Percentiles rank a stretch among this genome's conserved stretches.
Evolutionary conservation across 805 yeast species (phyloP).

Genomic region (Blastobotrys peoriensis): DNA sequence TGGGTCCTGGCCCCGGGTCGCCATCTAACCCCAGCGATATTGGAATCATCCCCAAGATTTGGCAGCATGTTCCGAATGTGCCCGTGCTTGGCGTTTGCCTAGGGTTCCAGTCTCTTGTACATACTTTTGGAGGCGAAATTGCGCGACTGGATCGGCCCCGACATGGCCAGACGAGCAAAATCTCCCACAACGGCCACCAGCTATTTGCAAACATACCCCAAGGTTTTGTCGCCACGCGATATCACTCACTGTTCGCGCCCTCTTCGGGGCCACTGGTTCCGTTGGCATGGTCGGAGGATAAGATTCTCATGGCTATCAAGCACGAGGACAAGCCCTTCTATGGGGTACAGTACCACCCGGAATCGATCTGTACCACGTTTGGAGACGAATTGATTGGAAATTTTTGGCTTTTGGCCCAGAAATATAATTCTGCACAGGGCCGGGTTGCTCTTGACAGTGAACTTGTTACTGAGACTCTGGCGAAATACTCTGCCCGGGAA

Average conservation of each 20-base stretch:
- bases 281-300: slow-evolving; percentile 52
- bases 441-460: slow-evolving; percentile 1
- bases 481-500: not conserved
- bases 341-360: slow-evolving; percentile 98
- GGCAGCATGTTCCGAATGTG: slow-evolving; percentile 34
- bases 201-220: slow-evolving; percentile 39
- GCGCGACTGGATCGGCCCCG: slow-evolving; percentile 49
- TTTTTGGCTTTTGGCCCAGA: slow-evolving; percentile 49
- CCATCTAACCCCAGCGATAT: slow-evolving; percentile 61
- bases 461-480: not conserved
- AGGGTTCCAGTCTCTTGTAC: slow-evolving; percentile 83
- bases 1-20: slow-evolving; percentile 98
- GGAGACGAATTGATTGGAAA: slow-evolving; percentile 59
- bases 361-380: slow-evolving; percentile 72
- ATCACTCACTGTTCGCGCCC: slow-evolving; percentile 65
- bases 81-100: slow-evolving; percentile 90
- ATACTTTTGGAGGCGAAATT: slow-evolving; percentile 52
- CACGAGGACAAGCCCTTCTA: slow-evolving; percentile 61
- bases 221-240: slow-evolving; percentile 66
- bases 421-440: slow-evolving; percentile 26
- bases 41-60: slow-evolving; percentile 62
- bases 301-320: slow-evolving; percentile 73
- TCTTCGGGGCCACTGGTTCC: slow-evolving; percentile 7
- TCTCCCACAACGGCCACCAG: slow-evolving; percentile 32
- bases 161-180: slow-evolving; percentile 78